A percentile compares a stretch with the other conserved stretches of the same genome.
Evolutionary conservation across 345 rosid species (phyloP).

Genomic region (Psidium friedrichsthalianum): DNA sequence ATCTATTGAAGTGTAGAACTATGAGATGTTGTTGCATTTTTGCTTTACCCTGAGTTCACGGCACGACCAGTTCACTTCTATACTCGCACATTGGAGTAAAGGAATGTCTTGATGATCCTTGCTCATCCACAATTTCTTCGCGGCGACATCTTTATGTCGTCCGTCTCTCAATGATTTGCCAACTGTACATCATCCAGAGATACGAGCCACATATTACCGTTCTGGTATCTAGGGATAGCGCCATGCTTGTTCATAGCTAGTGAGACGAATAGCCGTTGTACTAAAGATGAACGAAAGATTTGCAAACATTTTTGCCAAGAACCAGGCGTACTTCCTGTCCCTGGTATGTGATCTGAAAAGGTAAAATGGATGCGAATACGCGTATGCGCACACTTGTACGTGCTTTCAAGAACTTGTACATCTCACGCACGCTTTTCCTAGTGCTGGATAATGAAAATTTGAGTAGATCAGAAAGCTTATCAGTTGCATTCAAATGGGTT

Average conservation of each 20-base stretch:
- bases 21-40: not conserved
- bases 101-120: not conserved
- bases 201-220: not conserved
- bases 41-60: not conserved
- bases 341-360: not conserved
- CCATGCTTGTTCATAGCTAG: not conserved
- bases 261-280: not conserved
- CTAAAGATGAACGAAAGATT: not conserved
- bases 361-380: not conserved
- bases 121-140: not conserved
- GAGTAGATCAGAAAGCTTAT: not conserved
- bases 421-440: no score
- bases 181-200: not conserved
- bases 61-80: not conserved
- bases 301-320: not conserved
- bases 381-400: no score
- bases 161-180: not conserved
- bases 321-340: not conserved
- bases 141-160: not conserved
- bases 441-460: not conserved
- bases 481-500: not conserved
- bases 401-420: no score
- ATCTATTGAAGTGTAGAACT: no score
- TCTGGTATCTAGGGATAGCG: not conserved
- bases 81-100: not conserved